Evolutionary conservation across 176 grass and related monocot genomes (phyloP).

Genomic region (sorghum (Sorghum bicolor)): Sorghum_bicolor_NCBIv3 NC_012870.2:6610501-6611000

Average conservation of each 20-base stretch:
- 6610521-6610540: slow-evolving; percentile 70
- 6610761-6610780: slow-evolving; percentile 22
- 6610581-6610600: slow-evolving; percentile 29
- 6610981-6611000: slow-evolving; percentile 67
- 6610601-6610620: slow-evolving; percentile 30
- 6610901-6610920: slow-evolving; percentile 21
- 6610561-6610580: slow-evolving; percentile 71
- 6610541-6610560: slow-evolving; percentile 66
- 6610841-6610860: slow-evolving; percentile 62
- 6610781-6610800: slow-evolving; percentile 11
- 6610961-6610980: slow-evolving; percentile 5
- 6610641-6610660: slow-evolving; percentile 53
- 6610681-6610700: slow-evolving; percentile 57
- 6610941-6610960: slow-evolving; percentile 24
- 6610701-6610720: slow-evolving; percentile 56
- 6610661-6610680: slow-evolving; percentile 67
- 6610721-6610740: slow-evolving; percentile 49
- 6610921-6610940: slow-evolving; percentile 4
- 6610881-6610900: slow-evolving; percentile 60
- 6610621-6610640: background rate
- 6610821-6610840: slow-evolving; percentile 77
- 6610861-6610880: slow-evolving; percentile 77
- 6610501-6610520: slow-evolving; percentile 76
- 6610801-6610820: slow-evolving; percentile 69
- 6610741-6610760: slow-evolving; percentile 28